Conservation (phyloP, 306 rosid species). For the Cicer bijugum region DNA sequence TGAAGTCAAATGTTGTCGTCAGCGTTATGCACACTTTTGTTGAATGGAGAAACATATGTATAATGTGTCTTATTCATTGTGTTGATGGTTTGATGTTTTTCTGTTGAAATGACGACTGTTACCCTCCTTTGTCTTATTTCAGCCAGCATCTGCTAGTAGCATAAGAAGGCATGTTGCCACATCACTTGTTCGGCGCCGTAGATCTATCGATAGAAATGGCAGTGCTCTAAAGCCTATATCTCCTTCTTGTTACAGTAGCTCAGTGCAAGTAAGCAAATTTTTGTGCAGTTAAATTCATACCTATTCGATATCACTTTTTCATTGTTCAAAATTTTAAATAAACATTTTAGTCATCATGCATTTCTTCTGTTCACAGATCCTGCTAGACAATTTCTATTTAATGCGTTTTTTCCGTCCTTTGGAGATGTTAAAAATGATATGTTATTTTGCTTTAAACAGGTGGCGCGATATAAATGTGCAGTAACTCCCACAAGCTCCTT, state of each 20-base stretch:
- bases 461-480: slow-evolving; percentile 51
- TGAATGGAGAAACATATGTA: slow-evolving; percentile 8
- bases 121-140: slow-evolving; percentile 43
- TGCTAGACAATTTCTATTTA: slow-evolving; percentile 9
- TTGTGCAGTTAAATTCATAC: slow-evolving; percentile 4
- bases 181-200: slow-evolving; percentile 47
- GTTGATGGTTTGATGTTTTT: background rate
- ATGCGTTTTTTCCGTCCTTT: background rate
- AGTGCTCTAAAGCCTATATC: slow-evolving; percentile 50
- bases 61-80: background rate
- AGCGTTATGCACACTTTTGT: slow-evolving; percentile 10
- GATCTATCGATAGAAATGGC: slow-evolving; percentile 48
- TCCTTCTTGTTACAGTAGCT: slow-evolving; percentile 56
- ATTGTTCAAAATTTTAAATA: background rate
- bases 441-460: slow-evolving; percentile 53
- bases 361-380: slow-evolving; percentile 7
- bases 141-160: slow-evolving; percentile 55
- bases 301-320: slow-evolving; percentile 4
- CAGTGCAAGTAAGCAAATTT: slow-evolving; percentile 58
- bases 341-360: background rate
- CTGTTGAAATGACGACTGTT: slow-evolving; percentile 20
- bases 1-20: background rate
- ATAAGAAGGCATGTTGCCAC: slow-evolving; percentile 47
- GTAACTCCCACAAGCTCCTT: slow-evolving; percentile 52
- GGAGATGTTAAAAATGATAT: background rate